Evolutionary conservation across 2,329 filamentous ascomycete species (phyloP), one percentile per base, ranked within the genome.

Genomic region (Pestalotiopsis sp.): DNA sequence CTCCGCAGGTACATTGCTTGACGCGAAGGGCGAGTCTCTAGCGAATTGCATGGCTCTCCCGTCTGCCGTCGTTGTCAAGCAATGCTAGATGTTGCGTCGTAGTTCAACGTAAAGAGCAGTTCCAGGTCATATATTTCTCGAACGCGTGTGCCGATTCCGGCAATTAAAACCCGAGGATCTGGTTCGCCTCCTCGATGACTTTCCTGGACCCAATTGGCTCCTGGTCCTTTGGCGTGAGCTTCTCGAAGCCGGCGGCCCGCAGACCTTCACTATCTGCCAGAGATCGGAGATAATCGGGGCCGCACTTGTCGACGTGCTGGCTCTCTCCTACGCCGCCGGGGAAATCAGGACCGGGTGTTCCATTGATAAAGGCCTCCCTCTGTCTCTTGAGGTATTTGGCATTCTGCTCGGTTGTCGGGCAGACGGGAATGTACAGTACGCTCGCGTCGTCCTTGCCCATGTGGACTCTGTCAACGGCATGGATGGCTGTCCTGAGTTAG

Each of bases 361-460:
- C 94, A 0, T 83, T 77, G 2, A 91, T 79, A 73, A 96, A 96
- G 0, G 89, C 87, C n/a, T 89, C 84, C 23, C 92, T 87, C 81
- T 97, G 94, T 17, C 88, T 85, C 1, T 81, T 85, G 1, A 95
- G 83, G 76, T 95, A 96, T 25, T 87, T 80, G 0, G 92, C 90
- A 74, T 96, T 97, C 52, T 84, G 81, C 66, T 91, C 88, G 0
- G 94, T 97, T 38, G 94, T 85, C 0, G 95, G 94, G 67, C 93
- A 96, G 0, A 93, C 91, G 0, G 95, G 94, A 67, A 98, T 97
- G 75, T 98, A 98, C 69, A 98, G 76, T 0, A 97, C 95, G 73
- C 91, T 94, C 0, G 92, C 94, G 78, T 98, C 95, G 0, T 83
- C 80, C 1, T 81, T 84, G 1, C 95, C 95, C 1, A 80, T 80